Conservation (phyloP, 2,329 filamentous ascomycete species). For the Beauveria bassiana region DNA sequence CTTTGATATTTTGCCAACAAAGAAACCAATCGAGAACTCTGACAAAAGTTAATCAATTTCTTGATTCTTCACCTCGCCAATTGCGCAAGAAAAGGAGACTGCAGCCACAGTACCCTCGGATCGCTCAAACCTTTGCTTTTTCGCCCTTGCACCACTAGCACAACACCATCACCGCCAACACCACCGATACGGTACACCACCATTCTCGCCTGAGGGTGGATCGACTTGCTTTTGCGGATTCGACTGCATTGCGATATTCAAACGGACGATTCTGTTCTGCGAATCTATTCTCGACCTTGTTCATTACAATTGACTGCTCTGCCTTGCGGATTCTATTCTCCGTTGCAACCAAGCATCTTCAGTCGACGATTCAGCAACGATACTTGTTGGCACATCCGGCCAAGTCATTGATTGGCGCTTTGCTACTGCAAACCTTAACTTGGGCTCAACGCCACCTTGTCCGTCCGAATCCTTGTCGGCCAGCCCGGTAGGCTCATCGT, state of each 20-base stretch:
- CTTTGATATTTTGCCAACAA: background rate
- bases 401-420: background rate
- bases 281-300: too few species aligned
- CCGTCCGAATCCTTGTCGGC: slow-evolving; percentile 1
- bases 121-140: slow-evolving; percentile 1
- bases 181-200: background rate
- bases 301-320: background rate
- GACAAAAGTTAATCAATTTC: background rate
- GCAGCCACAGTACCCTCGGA: background rate
- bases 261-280: background rate
- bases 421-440: background rate
- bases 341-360: background rate
- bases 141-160: background rate
- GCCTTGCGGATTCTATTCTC: background rate
- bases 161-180: background rate
- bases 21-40: background rate
- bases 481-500: background rate
- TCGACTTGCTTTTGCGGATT: background rate
- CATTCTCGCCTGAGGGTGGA: background rate
- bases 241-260: background rate
- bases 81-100: background rate
- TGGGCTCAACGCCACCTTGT: background rate
- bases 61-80: background rate
- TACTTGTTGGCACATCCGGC: background rate
- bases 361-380: background rate